Evolutionary conservation across 495 filamentous ascomycete species (phyloP), one percentile per base, ranked within the genome.

Genomic region (Podospora bellae-mahoneyi): DNA sequence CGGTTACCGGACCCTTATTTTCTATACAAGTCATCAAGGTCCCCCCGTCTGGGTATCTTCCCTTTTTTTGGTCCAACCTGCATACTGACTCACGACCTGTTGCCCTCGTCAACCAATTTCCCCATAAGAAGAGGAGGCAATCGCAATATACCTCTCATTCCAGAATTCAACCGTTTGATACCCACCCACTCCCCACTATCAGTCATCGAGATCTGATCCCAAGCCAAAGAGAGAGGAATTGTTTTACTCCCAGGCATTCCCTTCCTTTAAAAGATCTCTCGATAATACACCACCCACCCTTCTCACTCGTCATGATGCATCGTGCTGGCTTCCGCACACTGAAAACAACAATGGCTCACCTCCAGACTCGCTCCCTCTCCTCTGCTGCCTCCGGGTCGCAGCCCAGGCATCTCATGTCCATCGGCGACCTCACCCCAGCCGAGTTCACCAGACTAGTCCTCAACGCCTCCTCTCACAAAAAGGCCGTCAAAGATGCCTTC

Each of bases 331-430:
- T 62, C 64, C 74, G 74, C 66, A 69, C 68, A 13, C 34, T 71
- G 64, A 71, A 73, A 67, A 68, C 71, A 55, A 63, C 71, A 64
- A 70, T 73, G 56, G 66, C 66, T 39, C 68, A 68, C 0, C 58
- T 74, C 16, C 76, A 78, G 59, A 58, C 69, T 59, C 71, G 76
- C 7, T 65, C 73, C 61, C 56, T 77, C 18, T 74, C 78, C 64
- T 72, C 66, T 69, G 39, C 66, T 69, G 53, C 67, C 70, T 58
- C 74, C 66, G 80, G 83, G 19, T 23, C 23, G 23, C 30, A 32
- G 39, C 91, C 90, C 60, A 88, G 92, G 30, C 95, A 97, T 83
- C 84, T 99, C 30, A 88, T 97, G 73, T 94, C 93, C 58, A 95
- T 97, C 73, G 88, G 88, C 57, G 94, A 99, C 75, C 85, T 98